A percentile compares a stretch with the other conserved stretches of the same genome.
These are phyloP conservation scores for Aspergillus sp. DNA, from an alignment of 2,329 filamentous ascomycete species.

Conservation along the genomic window DNA sequence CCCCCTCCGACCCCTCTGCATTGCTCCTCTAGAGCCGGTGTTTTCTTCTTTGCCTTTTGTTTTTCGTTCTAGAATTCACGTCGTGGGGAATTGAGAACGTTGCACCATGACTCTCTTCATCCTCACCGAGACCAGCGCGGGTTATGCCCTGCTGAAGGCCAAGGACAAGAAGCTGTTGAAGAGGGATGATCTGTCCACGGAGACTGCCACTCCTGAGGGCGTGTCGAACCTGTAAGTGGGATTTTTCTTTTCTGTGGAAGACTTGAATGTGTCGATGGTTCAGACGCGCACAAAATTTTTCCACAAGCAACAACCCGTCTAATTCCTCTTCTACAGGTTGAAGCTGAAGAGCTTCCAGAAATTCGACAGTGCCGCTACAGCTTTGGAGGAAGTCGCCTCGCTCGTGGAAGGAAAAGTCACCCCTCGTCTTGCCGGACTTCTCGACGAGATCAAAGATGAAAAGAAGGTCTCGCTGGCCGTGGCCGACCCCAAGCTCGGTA, in stretches of 20 bases:
- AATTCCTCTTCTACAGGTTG: slow-evolving; percentile 55
- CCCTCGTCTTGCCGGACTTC: slow-evolving; percentile 74
- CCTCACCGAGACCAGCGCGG: slow-evolving; percentile 89
- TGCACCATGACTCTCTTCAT: slow-evolving; percentile 82
- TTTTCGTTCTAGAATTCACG: slow-evolving; percentile 6
- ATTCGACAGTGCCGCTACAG: slow-evolving; percentile 89
- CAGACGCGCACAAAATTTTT: slow-evolving; percentile 21
- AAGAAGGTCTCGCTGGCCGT: slow-evolving; percentile 95
- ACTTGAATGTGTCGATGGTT: background rate
- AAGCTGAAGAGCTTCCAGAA: slow-evolving; percentile 98
- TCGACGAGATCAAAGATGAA: slow-evolving; percentile 92
- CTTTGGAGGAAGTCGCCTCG: slow-evolving; percentile 84
- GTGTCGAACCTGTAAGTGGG: slow-evolving; percentile 76
- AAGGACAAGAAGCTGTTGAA: slow-evolving; percentile 98
- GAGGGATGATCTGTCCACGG: slow-evolving; percentile 72
- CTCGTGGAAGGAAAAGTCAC: slow-evolving; percentile 94
- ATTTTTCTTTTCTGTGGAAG: slow-evolving; percentile 6
- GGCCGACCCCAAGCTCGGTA: slow-evolving; percentile 83
- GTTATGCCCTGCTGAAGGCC: slow-evolving; percentile 97
- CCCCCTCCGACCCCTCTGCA: slow-evolving; percentile 21
- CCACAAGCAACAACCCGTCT: slow-evolving; percentile 20
- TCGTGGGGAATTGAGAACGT: slow-evolving; percentile 30
- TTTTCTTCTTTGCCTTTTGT: slow-evolving; percentile 12
- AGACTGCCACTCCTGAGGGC: slow-evolving; percentile 77
- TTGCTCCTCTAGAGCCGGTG: slow-evolving; percentile 21